Conservation (phyloP, 75 land plant species). For the Sequoia sempervirens region DNA sequence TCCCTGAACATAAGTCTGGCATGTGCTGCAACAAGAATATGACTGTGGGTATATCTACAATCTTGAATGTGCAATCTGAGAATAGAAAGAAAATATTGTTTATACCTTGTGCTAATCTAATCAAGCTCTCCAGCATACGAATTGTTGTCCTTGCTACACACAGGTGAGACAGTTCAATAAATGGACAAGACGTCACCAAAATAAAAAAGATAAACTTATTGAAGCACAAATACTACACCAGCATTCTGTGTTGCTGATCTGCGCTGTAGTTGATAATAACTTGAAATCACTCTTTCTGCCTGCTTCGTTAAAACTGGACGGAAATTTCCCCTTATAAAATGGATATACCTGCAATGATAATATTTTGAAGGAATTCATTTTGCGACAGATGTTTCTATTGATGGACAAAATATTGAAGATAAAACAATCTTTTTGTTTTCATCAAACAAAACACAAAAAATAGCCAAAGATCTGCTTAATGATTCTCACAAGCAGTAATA, state of each 20-base stretch:
- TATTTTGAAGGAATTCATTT: not conserved
- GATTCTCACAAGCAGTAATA: too few relatives aligned
- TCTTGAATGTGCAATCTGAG: not conserved
- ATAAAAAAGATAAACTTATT: not conserved
- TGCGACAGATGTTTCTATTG: not conserved
- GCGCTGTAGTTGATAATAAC: conserved; percentile 90
- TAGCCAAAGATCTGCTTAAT: not conserved
- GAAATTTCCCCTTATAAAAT: conserved; percentile 68
- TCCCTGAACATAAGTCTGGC: conserved; percentile 94
- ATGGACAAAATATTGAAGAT: not conserved
- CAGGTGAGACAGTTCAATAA: not conserved
- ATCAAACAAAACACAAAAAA: not conserved
- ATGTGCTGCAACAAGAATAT: conserved; percentile 61
- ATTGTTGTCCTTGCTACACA: conserved; percentile 88
- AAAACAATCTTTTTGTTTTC: not conserved
- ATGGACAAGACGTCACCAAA: not conserved
- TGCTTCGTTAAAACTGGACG: conserved; percentile 73
- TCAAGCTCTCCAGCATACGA: conserved; percentile 95
- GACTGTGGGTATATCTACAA: not conserved
- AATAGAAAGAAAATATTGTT: not conserved
- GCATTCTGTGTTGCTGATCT: conserved; percentile 87
- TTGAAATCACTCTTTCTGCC: conserved; percentile 75
- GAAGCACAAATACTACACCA: conserved; percentile 27
- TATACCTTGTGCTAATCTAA: conserved; percentile 92
- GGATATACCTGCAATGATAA: conserved; percentile 62